Evolutionary conservation across 1,139 yeast species (phyloP).

Genomic region (Chernovozyma aurita): DNA sequence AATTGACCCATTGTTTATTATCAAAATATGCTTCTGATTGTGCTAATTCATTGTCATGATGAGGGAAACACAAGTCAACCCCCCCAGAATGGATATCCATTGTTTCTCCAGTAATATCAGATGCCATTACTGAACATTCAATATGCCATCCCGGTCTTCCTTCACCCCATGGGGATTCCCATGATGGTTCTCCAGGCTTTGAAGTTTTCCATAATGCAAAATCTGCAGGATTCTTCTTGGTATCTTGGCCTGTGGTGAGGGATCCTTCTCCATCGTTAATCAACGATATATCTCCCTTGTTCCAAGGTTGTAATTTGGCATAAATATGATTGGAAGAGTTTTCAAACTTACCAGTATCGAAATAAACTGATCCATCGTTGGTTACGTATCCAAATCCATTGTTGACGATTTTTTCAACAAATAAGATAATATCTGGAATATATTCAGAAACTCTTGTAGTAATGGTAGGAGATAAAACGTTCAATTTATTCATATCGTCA

Average conservation of each 20-base stretch:
- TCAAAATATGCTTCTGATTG: conserved; percentile 93
- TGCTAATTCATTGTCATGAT: conserved; percentile 96
- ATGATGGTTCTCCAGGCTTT: conserved; percentile 95
- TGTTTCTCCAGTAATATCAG: conserved; percentile 73
- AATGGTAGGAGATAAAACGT: conserved; percentile 78
- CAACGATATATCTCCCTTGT: conserved; percentile 79
- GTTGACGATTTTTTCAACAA: conserved; percentile 66
- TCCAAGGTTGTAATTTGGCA: conserved; percentile 98
- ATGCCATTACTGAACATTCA: conserved; percentile 98
- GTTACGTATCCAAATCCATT: conserved; percentile 87
- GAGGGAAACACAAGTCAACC: conserved; percentile 97
- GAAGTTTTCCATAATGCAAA: conserved; percentile 97
- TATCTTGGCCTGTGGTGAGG: conserved; percentile 43
- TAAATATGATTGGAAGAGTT: conserved; percentile 67
- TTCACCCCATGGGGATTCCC: conserved; percentile 94
- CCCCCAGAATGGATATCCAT: conserved; percentile 98
- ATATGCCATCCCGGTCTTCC: conserved; percentile 99
- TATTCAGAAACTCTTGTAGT: conserved; percentile 97
- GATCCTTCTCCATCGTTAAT: conserved; percentile 97
- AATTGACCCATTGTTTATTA: conserved; percentile 92
- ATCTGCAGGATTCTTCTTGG: conserved; percentile 74
- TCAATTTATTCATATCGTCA: conserved; percentile 78
- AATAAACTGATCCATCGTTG: conserved; percentile 88
- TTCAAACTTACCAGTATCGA: conserved; percentile 83
- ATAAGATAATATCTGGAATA: conserved; percentile 83